phyloP scores from a whole-genome alignment of 371 early-diverging fungal genomes.

The Actinomortierella ambigua region DNA sequence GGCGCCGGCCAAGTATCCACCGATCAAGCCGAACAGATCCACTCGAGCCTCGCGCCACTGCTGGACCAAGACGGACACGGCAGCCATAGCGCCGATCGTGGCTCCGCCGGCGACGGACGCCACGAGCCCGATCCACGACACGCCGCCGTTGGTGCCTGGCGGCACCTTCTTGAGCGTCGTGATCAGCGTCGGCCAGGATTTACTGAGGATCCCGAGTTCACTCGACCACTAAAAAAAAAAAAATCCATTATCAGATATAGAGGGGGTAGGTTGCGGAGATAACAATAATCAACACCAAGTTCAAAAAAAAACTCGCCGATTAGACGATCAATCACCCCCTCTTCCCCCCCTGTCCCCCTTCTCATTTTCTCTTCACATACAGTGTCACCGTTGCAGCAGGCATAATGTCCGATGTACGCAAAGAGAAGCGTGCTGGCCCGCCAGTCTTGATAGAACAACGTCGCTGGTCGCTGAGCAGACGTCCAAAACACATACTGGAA shows the following conservation, averaged over 20 bases:
- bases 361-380: too few relatives aligned
- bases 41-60: slow-evolving; percentile 43
- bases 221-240: slow-evolving; percentile 74
- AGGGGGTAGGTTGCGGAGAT: too few relatives aligned
- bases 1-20: slow-evolving; percentile 19
- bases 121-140: slow-evolving; percentile 65
- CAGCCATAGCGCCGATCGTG: slow-evolving; percentile 69
- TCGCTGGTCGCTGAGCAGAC: slow-evolving; percentile 25
- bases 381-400: slow-evolving; percentile 88
- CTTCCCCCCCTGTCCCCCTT: too few relatives aligned
- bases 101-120: slow-evolving; percentile 80
- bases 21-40: slow-evolving; percentile 35
- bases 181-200: slow-evolving; percentile 75
- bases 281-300: too few relatives aligned
- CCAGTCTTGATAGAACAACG: slow-evolving; percentile 53
- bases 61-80: slow-evolving; percentile 56
- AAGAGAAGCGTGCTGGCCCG: slow-evolving; percentile 48
- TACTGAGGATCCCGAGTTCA: slow-evolving; percentile 83
- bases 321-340: too few relatives aligned
- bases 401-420: slow-evolving; percentile 66
- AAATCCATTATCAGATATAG: not conserved
- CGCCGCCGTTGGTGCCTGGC: slow-evolving; percentile 90
- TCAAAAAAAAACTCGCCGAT: too few relatives aligned
- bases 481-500: slow-evolving; percentile 57
- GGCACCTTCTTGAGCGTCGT: slow-evolving; percentile 77